Evolutionary conservation across 1,284 basidiomycete genomes (phyloP), one percentile per base, ranked within the genome.

Genomic region (Sphaerobolus stellatus): DNA sequence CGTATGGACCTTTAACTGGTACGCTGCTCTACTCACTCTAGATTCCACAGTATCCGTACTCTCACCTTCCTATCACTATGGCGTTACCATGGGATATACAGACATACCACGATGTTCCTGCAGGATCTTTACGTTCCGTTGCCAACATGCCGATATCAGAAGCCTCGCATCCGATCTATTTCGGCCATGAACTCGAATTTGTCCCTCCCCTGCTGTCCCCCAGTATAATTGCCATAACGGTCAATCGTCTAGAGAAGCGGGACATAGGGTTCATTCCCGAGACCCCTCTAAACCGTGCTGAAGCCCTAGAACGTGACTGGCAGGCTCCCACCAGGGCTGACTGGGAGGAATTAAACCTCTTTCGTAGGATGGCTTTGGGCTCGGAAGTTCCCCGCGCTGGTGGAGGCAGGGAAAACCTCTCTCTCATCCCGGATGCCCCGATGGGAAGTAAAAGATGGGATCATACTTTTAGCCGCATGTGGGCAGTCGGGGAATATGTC

Each of bases 191-290:
- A 13, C 66, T 80, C 34, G 63, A 59, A 16, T 57, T 80, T 22
- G 66, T 69, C 16, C 66, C 70, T 34, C 78, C 78, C 13, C 62
- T 73, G 9, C 58, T 75, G 27, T 69, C 71, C 8, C 55, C 68
- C 44, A 71, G 71, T 27, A 77, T 75, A 16, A 52, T 74, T 16
- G 63, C 80, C 13, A 65, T 66, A 22, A 70, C 68, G 52, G 64
- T 61, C 13, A 65, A 73, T 34, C 69, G 71, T 29, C 62, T 65
- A 47, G 78, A 80, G 60, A 25, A 33, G 24, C 25, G 31, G 3
- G 7, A 31, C 16, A 25, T 54, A 18, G 16, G 13, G 18, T 25
- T 46, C 14, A n/a, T 48, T 18, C 24, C 33, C 4, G 29, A 48
- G 4, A 33, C 41, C 28, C 47, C 53, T 18, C 14, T 27, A 5